phyloP scores from a whole-genome alignment of 352 stramenopile species.

The Globisporangium radiosum region DNA sequence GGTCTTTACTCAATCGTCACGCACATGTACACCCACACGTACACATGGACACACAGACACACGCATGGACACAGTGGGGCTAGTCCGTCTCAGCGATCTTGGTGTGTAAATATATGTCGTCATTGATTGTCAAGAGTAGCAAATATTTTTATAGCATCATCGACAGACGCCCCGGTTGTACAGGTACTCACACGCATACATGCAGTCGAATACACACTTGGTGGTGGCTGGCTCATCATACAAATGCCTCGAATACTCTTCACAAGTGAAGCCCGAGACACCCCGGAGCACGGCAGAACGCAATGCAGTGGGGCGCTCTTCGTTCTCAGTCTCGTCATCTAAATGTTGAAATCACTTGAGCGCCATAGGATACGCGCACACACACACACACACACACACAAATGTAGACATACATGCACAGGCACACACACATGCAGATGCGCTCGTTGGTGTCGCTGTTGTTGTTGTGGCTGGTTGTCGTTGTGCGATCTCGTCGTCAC shows the following conservation, averaged over 20 bases:
- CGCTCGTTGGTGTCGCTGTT: not conserved
- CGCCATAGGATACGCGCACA: slow-evolving; percentile 8
- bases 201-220: not conserved
- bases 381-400: slow-evolving; percentile 5
- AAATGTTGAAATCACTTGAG: slow-evolving; percentile 88
- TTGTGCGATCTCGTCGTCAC: not conserved
- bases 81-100: slow-evolving; percentile 86
- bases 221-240: slow-evolving; percentile 76
- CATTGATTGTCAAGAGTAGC: slow-evolving; percentile 88
- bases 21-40: slow-evolving; percentile 4
- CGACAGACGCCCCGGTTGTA: slow-evolving; percentile 21
- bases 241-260: slow-evolving; percentile 90
- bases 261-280: slow-evolving; percentile 53
- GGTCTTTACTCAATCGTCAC: too few relatives aligned
- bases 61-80: not conserved
- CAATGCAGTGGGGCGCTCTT: slow-evolving; percentile 52
- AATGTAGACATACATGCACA: slow-evolving; percentile 1
- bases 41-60: not conserved
- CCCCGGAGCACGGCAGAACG: slow-evolving; percentile 74
- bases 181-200: not conserved
- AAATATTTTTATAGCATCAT: slow-evolving; percentile 88
- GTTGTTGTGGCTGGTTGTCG: not conserved
- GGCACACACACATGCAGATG: not conserved
- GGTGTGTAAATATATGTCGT: slow-evolving; percentile 80
- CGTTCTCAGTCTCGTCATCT: slow-evolving; percentile 90